Evolutionary conservation across 805 yeast genomes (phyloP).

Genomic region (Myxozyma geophila): DNA sequence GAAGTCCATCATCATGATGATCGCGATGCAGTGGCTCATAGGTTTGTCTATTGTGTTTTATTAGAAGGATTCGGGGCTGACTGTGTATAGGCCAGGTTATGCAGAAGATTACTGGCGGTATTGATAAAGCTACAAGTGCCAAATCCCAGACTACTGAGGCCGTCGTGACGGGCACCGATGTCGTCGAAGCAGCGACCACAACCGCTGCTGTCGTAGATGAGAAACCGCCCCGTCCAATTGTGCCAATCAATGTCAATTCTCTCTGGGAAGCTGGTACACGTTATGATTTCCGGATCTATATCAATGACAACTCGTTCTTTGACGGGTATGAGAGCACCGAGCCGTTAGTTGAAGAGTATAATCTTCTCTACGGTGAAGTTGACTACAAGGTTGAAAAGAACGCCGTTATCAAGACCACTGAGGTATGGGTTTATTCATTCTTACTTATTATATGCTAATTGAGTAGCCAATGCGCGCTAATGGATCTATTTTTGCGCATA

Average conservation of each 20-base stretch:
- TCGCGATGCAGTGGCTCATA: conserved; percentile 23
- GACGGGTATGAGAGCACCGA: conserved; percentile 16
- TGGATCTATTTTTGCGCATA: conserved; percentile 47
- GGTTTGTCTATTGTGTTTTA: conserved; percentile 3
- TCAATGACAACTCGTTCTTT: conserved; percentile 27
- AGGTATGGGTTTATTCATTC: conserved; percentile 5
- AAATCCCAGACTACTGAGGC: neutral
- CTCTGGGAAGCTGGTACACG: conserved; percentile 33
- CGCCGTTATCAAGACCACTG: conserved; percentile 11
- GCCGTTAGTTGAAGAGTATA: conserved; percentile 22
- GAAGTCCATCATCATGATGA: conserved; percentile 29
- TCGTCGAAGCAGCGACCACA: conserved; percentile 4
- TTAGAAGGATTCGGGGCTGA: neutral
- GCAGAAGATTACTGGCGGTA: neutral
- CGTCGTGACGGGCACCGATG: conserved; percentile 3
- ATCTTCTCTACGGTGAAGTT: conserved; percentile 20
- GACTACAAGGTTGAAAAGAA: conserved; percentile 9
- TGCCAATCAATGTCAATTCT: conserved; percentile 25
- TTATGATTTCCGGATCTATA: conserved; percentile 28
- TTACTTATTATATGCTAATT: neutral
- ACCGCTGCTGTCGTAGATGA: conserved; percentile 13
- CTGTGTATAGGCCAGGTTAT: conserved; percentile 20
- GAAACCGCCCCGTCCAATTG: conserved; percentile 9
- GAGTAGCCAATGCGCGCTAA: conserved; percentile 38
- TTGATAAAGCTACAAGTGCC: neutral